Percentiles rank a stretch among this genome's conserved stretches.
phyloP scores from a whole-genome alignment of 352 stramenopile species.

The Pythium graminicola region DNA sequence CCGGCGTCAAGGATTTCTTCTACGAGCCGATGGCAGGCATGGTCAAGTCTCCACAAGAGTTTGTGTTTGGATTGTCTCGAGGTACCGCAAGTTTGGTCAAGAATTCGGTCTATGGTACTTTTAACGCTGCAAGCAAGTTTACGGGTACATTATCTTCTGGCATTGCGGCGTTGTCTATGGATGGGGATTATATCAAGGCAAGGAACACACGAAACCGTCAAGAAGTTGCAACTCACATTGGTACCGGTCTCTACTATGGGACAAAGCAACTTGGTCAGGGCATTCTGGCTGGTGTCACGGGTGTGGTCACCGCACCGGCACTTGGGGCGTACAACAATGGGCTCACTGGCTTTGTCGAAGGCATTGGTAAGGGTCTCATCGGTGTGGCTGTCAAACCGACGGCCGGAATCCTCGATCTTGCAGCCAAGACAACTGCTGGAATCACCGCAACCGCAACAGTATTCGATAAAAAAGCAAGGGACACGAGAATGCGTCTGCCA shows the following conservation, averaged over 20 bases:
- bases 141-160: conserved; percentile 89
- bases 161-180: conserved; percentile 85
- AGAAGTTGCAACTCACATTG: conserved; percentile 80
- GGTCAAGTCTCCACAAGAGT: conserved; percentile 82
- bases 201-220: conserved; percentile 69
- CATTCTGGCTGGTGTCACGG: conserved; percentile 85
- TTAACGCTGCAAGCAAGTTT: conserved; percentile 92
- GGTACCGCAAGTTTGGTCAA: conserved; percentile 87
- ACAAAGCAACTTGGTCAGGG: conserved; percentile 89
- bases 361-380: conserved; percentile 81
- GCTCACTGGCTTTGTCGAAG: conserved; percentile 85
- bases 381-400: conserved; percentile 87
- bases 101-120: conserved; percentile 88
- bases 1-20: conserved; percentile 88
- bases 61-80: conserved; percentile 81
- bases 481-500: conserved; percentile 59
- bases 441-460: conserved; percentile 82
- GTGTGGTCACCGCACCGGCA: conserved; percentile 88
- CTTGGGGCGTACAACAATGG: conserved; percentile 87
- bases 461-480: conserved; percentile 68
- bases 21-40: conserved; percentile 86
- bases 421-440: conserved; percentile 63
- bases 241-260: conserved; percentile 77
- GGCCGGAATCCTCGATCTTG: conserved; percentile 77
- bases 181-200: conserved; percentile 83